Conservation (phyloP, 345 rosid genomes). For the Pugionium dolabratum region DNA sequence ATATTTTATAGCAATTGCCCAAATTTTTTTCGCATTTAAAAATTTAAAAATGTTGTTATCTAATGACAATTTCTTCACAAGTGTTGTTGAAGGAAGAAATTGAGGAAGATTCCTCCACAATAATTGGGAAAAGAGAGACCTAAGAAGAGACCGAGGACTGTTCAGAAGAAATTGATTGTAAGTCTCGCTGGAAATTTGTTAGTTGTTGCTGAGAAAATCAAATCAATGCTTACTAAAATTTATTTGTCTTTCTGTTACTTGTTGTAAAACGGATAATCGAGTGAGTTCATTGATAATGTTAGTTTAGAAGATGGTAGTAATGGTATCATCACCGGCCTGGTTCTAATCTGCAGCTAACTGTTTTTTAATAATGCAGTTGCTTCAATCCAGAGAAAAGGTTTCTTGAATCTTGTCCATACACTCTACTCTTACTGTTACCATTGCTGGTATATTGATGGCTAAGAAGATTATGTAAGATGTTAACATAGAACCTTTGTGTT, state of each 20-base stretch:
- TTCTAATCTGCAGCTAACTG: slow-evolving; percentile 26
- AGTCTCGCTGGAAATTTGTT: neutral
- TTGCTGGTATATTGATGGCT: neutral
- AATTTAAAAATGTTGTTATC: no score
- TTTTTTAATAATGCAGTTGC: slow-evolving; percentile 9
- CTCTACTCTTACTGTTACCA: slow-evolving; percentile 5
- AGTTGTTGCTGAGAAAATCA: neutral
- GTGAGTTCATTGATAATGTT: slow-evolving; percentile 5
- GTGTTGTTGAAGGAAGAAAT: slow-evolving; percentile 29
- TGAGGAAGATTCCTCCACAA: slow-evolving; percentile 22
- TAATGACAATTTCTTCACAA: no score
- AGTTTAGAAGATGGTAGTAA: slow-evolving; percentile 23
- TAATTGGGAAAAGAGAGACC: slow-evolving; percentile 36
- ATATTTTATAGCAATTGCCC: no score
- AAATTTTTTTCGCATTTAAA: no score
- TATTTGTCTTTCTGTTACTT: neutral
- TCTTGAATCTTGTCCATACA: neutral
- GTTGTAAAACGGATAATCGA: neutral
- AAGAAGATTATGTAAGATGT: neutral
- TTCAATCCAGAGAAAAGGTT: slow-evolving; percentile 7
- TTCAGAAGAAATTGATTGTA: slow-evolving; percentile 41
- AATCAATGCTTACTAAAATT: neutral
- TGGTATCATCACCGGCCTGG: no score
- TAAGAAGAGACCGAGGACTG: slow-evolving; percentile 38
- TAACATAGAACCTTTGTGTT: slow-evolving; percentile 2